Evolutionary conservation across 768 basidiomycete species (phyloP), one percentile per base, ranked within the genome.

Genomic region (Candolleomyces aberdarensis): DNA sequence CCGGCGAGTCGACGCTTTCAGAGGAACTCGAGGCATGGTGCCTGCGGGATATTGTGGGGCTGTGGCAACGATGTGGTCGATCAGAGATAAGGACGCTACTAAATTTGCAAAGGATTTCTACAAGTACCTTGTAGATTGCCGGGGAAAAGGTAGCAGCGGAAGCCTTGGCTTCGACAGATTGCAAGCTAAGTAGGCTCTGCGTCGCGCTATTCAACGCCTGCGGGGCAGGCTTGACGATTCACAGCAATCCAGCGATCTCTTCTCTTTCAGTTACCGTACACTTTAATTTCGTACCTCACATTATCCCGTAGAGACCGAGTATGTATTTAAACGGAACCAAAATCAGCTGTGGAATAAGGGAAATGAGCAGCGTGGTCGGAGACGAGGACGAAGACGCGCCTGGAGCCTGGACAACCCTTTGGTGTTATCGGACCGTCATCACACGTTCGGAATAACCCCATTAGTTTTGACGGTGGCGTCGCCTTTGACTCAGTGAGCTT

Each of bases 1-100:
- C 61, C 11, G 73, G 76, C 0, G 69, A 69, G 15, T 55, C 65
- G 39, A 62, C 61, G 5, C 57, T 63, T 9, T 49, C 66, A n/a
- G 64, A 70, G 10, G 56, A 66, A 56, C 71, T 69, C 0, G 68
- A 1, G 77, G 76, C 5, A 78, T 79, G 75, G 61, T 74, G 58
- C 55, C 68, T 40, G 70, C 66, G 9, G 71, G 71, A n/a, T 69
- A 66, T 62, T 51, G 63, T n/a, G 56, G 75, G 19, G 74, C 76
- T 4, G 64, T 79, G 10, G 76, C 65, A 3, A 78, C 78, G 17
- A 74, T 78, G 72, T 78, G 78, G 77, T 68, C 69, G 5, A 75
- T 78, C 48, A 52, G 46, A 17, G 66, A 65, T 31, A 20, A 49
- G 15, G 36, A 64, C 48, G 66, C 62, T 11, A 55, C 63, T 19